These are phyloP conservation scores for Penicillium maclennaniae DNA, from an alignment of 495 filamentous ascomycete genomes.

Conservation along the genomic window DNA sequence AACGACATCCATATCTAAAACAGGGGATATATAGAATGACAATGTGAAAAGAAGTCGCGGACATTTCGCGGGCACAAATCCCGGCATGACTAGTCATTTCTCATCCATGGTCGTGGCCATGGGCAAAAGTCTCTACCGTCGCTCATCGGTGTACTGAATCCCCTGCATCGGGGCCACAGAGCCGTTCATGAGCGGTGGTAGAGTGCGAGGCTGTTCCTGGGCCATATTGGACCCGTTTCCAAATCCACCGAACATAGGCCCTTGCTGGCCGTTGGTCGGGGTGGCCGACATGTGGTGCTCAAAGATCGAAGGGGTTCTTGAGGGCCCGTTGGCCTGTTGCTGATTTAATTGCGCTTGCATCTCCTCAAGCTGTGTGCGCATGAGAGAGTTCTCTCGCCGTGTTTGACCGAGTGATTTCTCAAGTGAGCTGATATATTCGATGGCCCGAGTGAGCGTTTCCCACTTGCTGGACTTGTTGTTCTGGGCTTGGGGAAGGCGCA, in stretches of 20 bases:
- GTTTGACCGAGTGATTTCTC: slow-evolving; percentile 31
- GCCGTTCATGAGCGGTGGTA: slow-evolving; percentile 51
- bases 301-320: slow-evolving; percentile 36
- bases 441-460: slow-evolving; percentile 79
- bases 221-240: slow-evolving; percentile 27
- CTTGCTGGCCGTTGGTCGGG: slow-evolving; percentile 38
- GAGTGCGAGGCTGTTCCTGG: slow-evolving; percentile 47
- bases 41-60: slow-evolving; percentile 18
- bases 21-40: slow-evolving; percentile 22
- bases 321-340: slow-evolving; percentile 49
- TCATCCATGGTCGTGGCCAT: slow-evolving; percentile 14
- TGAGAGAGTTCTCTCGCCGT: slow-evolving; percentile 45
- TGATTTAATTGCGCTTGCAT: slow-evolving; percentile 45
- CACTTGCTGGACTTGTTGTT: slow-evolving; percentile 97
- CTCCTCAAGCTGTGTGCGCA: slow-evolving; percentile 51
- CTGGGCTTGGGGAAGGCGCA: slow-evolving; percentile 77
- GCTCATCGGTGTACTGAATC: slow-evolving; percentile 53
- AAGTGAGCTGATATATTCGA: slow-evolving; percentile 40
- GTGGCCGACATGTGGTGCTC: slow-evolving; percentile 39
- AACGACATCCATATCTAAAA: slow-evolving; percentile 19
- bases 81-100: slow-evolving; percentile 29
- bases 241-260: slow-evolving; percentile 33
- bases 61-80: slow-evolving; percentile 11
- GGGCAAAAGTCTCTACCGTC: slow-evolving; percentile 28
- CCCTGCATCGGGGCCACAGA: slow-evolving; percentile 54